Evolutionary conservation across 2,329 filamentous ascomycete genomes (phyloP), one percentile per base, ranked within the genome.

Genomic region (Annulohypoxylon truncatum): DNA sequence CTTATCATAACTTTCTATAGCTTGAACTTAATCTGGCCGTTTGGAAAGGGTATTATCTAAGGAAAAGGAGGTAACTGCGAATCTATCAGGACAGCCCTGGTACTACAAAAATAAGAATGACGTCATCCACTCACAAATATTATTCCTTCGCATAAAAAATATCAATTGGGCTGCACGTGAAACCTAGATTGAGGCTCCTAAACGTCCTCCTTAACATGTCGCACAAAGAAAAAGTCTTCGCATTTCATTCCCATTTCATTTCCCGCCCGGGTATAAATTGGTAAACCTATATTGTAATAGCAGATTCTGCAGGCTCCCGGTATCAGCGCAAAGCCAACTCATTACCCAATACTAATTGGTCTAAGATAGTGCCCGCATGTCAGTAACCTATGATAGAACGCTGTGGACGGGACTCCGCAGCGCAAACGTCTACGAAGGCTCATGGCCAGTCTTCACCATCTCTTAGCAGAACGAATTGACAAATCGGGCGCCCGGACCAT

Each of bases 291-390:
- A 9, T 26, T 65, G 61, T 69, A 64, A 69, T 62, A 59, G 31
- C 53, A 55, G 56, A 47, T 26, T 52, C 54, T 28, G 22, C 59
- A 40, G 28, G 20, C 33, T 61, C 44, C 48, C 28, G 40, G 26
- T 64, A 65, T 61, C 46, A 59, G 59, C 61, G 58, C 58, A 64
- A 46, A 62, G 64, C 59, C 63, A 69, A 56, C 63, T 69, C 66
- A 69, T 61, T 64, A 44, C 55, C 55, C 29, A 33, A 57, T 56
- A 66, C 56, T 48, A 65, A 69, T 69, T 69, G 64, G 67, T 44
- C 29, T 69, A 35, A 62, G 67, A 69, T 69, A 69, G 65, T 46
- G 10, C 58, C 54, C 47, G 55, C 64, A 65, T 63, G 22, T 9
- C 12, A 64, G 51, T 28, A 62, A 64, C 64, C 67, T 69, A 69